phyloP scores from a whole-genome alignment of 139 green algal genomes.

The Chlorella sp. region DNA sequence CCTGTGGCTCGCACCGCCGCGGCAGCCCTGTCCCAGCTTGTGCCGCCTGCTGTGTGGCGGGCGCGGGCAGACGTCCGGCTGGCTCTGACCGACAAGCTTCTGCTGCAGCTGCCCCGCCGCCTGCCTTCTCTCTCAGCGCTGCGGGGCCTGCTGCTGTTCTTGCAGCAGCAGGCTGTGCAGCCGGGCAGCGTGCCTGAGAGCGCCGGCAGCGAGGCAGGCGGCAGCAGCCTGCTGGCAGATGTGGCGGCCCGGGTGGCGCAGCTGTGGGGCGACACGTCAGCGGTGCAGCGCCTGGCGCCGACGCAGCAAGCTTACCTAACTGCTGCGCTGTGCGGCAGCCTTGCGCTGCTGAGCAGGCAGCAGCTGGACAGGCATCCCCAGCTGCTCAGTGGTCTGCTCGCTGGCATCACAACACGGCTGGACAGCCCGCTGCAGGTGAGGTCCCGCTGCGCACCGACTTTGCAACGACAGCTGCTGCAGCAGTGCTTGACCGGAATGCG shows the following conservation, averaged over 20 bases:
- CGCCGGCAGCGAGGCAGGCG: conserved; percentile 16
- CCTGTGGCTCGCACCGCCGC: neutral
- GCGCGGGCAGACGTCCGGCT: conserved; percentile 14
- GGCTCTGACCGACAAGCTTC: conserved; percentile 40
- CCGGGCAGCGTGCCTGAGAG: neutral
- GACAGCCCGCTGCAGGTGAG: conserved; percentile 55
- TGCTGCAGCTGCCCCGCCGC: conserved; percentile 28
- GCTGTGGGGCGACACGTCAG: conserved; percentile 52
- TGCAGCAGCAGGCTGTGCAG: neutral
- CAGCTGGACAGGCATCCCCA: conserved; percentile 40
- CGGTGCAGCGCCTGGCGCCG: conserved; percentile 41
- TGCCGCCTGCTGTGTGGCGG: conserved; percentile 21
- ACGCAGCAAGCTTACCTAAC: conserved; percentile 69
- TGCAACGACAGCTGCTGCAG: too few species aligned
- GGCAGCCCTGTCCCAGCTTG: neutral
- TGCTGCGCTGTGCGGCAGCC: conserved; percentile 28
- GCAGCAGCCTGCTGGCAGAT: neutral
- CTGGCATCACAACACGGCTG: conserved; percentile 63
- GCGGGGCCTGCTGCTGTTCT: conserved; percentile 30
- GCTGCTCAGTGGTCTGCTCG: conserved; percentile 54
- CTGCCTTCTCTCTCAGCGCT: conserved; percentile 11
- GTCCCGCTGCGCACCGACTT: too few species aligned
- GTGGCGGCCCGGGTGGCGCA: conserved; percentile 35
- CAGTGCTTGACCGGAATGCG: too few species aligned
- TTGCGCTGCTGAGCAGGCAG: conserved; percentile 27